phyloP scores from a whole-genome alignment of 2,329 filamentous ascomycete genomes.

The Ceratocystis colombiana region DNA sequence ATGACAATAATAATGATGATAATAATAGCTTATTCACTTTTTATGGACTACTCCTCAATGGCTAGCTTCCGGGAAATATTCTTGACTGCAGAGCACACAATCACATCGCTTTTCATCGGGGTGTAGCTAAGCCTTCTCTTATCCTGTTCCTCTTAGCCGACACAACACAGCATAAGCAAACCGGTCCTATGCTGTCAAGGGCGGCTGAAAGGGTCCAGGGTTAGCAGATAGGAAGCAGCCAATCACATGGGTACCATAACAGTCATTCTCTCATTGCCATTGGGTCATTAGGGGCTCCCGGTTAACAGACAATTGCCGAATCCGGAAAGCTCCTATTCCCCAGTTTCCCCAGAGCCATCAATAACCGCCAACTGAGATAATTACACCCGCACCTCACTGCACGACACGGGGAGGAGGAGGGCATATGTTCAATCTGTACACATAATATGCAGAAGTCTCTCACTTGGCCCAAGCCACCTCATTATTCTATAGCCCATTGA shows the following conservation, averaged over 20 bases:
- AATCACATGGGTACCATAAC: constrained; percentile 7
- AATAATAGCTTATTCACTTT: too few relatives aligned
- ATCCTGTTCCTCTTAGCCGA: constrained; percentile 18
- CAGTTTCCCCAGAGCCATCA: background rate
- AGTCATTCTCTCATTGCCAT: constrained; percentile 3
- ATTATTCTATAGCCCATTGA: too few relatives aligned
- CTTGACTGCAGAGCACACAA: background rate
- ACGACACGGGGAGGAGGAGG: too few relatives aligned
- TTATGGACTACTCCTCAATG: too few relatives aligned
- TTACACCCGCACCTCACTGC: too few relatives aligned
- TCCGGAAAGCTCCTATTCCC: constrained; percentile 20
- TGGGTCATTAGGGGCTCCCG: constrained; percentile 22
- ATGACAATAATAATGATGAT: too few relatives aligned
- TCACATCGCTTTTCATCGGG: background rate
- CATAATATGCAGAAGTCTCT: too few relatives aligned
- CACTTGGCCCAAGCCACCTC: too few relatives aligned
- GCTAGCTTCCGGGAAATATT: constrained; percentile 22
- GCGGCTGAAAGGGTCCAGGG: background rate
- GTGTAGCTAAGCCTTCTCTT: background rate
- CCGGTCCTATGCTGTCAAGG: background rate
- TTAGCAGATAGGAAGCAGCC: background rate
- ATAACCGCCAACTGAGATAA: constrained; percentile 7
- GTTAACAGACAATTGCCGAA: constrained; percentile 21
- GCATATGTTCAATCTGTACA: too few relatives aligned
- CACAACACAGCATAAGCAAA: too few relatives aligned